phyloP scores from a whole-genome alignment of 225 moss, liverwort and hornwort species.

The Sphagnum contortum region DNA sequence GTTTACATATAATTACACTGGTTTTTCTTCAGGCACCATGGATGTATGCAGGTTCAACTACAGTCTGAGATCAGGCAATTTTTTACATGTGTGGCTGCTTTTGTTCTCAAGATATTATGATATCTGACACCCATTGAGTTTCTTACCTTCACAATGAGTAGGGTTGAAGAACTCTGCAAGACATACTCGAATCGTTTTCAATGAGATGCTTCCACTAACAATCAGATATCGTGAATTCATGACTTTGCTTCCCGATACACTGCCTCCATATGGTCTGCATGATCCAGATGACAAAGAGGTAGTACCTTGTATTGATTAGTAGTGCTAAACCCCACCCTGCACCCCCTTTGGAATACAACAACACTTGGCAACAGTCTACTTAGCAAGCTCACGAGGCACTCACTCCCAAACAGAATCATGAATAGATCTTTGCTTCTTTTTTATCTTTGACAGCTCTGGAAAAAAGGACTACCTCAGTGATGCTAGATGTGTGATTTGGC shows the following conservation, averaged over 20 bases:
- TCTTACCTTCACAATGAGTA: constrained; percentile 65
- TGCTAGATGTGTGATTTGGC: constrained; percentile 61
- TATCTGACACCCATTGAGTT: background rate
- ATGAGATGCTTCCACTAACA: constrained; percentile 71
- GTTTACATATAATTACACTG: too few relatives aligned
- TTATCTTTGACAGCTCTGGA: too few relatives aligned
- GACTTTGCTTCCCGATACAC: constrained; percentile 46
- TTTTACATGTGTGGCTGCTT: too few relatives aligned
- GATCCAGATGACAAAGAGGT: background rate
- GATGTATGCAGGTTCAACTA: too few relatives aligned
- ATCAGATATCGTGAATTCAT: constrained; percentile 67
- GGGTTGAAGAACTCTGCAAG: constrained; percentile 79
- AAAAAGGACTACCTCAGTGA: constrained; percentile 49
- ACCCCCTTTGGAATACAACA: too few relatives aligned
- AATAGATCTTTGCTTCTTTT: too few relatives aligned
- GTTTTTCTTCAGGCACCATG: background rate
- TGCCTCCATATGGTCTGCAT: constrained; percentile 77
- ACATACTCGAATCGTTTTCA: constrained; percentile 49
- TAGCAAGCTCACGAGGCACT: too few relatives aligned
- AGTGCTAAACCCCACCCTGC: too few relatives aligned
- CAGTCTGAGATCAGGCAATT: too few relatives aligned
- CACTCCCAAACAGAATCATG: too few relatives aligned
- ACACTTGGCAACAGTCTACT: too few relatives aligned
- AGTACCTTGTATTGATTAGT: background rate
- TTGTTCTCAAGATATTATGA: too few relatives aligned